Evolutionary conservation across 331 rosid genomes (phyloP).

Genomic region (Dryas integrifolia): DNA sequence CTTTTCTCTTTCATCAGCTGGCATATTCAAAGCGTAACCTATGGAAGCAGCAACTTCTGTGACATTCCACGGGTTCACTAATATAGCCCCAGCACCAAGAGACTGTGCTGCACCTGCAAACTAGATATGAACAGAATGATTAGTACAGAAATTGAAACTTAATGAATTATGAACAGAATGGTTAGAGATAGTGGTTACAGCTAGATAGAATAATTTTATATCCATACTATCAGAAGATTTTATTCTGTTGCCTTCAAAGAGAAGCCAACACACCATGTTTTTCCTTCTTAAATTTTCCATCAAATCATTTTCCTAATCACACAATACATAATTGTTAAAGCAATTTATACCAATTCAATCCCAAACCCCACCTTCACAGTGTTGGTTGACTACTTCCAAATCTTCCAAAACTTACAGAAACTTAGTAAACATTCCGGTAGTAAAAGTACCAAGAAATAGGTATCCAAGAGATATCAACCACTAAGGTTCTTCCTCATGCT

Average conservation of each 20-base stretch:
- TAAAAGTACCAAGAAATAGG: too few species aligned
- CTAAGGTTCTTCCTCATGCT: not conserved
- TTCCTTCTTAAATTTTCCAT: not conserved
- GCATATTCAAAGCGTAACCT: conserved; percentile 87
- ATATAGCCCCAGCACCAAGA: conserved; percentile 95
- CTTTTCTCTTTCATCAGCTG: conserved; percentile 90
- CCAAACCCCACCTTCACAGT: not conserved
- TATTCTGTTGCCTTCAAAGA: not conserved
- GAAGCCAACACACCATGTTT: not conserved
- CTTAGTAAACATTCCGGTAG: not conserved
- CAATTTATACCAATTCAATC: too few species aligned
- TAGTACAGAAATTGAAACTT: conserved; percentile 17
- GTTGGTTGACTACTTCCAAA: not conserved
- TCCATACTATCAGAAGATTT: not conserved
- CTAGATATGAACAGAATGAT: conserved; percentile 40
- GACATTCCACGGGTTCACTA: conserved; percentile 95
- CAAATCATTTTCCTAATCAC: not conserved
- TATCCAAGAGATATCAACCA: not conserved
- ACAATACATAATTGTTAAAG: too few species aligned
- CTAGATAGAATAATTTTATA: not conserved
- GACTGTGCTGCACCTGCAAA: conserved; percentile 99
- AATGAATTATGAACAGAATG: not conserved
- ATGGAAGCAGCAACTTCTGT: conserved; percentile 92
- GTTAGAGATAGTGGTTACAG: not conserved
- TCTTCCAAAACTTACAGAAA: not conserved